Conservation (phyloP, 176 grass and related monocot species). For the Oryza coarctata region DNA sequence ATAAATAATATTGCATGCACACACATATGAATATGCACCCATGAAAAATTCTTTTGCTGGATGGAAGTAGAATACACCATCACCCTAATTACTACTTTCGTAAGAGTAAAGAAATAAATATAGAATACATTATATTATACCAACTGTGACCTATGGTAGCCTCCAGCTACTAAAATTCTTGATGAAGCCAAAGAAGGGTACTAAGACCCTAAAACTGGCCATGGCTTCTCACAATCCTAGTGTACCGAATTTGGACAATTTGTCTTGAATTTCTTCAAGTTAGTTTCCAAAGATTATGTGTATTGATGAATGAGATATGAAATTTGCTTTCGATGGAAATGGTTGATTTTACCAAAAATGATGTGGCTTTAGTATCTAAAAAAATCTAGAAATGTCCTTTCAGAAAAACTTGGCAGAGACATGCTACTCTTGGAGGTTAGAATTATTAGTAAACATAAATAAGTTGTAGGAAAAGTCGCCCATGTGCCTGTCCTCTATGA, state of each 20-base stretch:
- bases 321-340: background rate
- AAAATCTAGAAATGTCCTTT: background rate
- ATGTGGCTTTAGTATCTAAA: background rate
- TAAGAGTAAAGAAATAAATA: background rate
- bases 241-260: no score
- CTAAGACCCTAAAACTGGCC: no score
- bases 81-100: background rate
- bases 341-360: background rate
- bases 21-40: background rate
- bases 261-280: background rate
- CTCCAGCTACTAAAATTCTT: background rate
- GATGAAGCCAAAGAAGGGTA: background rate
- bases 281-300: background rate
- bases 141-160: background rate
- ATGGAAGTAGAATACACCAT: background rate
- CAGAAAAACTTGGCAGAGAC: no score
- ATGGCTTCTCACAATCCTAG: no score
- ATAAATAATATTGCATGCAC: background rate
- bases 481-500: no score
- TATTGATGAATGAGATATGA: background rate
- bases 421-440: no score
- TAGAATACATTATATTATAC: background rate
- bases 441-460: no score
- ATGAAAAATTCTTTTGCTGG: background rate
- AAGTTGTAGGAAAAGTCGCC: no score